Evolutionary conservation across 768 basidiomycete genomes (phyloP).

Genomic region (Floccularia luteovirens): DNA sequence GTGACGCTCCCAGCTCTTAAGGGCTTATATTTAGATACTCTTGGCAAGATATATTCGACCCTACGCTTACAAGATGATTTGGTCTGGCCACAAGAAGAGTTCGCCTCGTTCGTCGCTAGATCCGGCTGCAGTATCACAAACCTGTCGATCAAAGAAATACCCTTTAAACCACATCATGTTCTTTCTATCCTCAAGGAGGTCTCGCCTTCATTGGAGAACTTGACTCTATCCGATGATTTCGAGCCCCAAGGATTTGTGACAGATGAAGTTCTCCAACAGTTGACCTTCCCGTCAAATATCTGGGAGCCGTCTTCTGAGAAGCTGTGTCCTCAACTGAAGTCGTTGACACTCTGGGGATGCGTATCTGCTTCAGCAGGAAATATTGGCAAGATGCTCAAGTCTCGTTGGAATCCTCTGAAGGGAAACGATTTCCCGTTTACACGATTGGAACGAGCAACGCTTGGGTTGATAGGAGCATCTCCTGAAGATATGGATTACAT

Average conservation of each 20-base stretch:
- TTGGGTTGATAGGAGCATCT: no score
- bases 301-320: background rate
- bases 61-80: background rate
- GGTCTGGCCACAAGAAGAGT: constrained; percentile 16
- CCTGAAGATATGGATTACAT: no score
- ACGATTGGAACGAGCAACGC: constrained; percentile 8
- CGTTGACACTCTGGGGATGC: constrained; percentile 17
- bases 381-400: constrained; percentile 20
- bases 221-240: constrained; percentile 9
- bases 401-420: constrained; percentile 11
- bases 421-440: constrained; percentile 6
- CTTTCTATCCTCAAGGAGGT: constrained; percentile 6
- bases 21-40: constrained; percentile 11
- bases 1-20: constrained; percentile 17
- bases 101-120: constrained; percentile 14
- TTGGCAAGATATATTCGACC: constrained; percentile 8
- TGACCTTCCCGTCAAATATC: constrained; percentile 6
- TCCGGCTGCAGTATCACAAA: constrained; percentile 13
- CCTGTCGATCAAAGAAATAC: constrained; percentile 9
- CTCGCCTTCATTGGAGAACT: constrained; percentile 10
- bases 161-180: constrained; percentile 10
- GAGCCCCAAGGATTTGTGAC: constrained; percentile 9
- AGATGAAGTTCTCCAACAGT: constrained; percentile 10
- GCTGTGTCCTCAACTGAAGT: constrained; percentile 13
- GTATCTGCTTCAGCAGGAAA: constrained; percentile 15